Percentiles rank a stretch among this genome's conserved stretches.
phyloP scores from a whole-genome alignment of 805 yeast species.

The Candida schatavii region DNA sequence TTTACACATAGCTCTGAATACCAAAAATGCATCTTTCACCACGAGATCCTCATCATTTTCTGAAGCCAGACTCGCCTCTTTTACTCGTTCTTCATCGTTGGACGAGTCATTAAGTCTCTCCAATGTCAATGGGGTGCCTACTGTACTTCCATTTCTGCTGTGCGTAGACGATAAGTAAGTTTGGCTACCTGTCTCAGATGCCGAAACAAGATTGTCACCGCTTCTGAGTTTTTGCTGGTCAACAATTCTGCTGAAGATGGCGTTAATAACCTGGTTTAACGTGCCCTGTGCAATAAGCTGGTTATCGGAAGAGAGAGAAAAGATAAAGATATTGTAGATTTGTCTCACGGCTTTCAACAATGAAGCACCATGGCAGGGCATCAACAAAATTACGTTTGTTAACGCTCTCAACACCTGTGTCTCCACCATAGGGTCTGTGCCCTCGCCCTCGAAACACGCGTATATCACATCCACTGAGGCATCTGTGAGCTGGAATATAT shows the following conservation, averaged over 20 bases:
- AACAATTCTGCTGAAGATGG: conserved; percentile 69
- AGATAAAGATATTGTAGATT: conserved; percentile 86
- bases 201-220: background rate
- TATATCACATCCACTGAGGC: conserved; percentile 83
- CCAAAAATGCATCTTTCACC: conserved; percentile 87
- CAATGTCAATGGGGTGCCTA: conserved; percentile 32
- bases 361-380: conserved; percentile 88
- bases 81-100: conserved; percentile 50
- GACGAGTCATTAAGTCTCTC: conserved; percentile 51
- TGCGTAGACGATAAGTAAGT: too few relatives aligned
- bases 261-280: conserved; percentile 82
- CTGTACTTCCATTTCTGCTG: background rate
- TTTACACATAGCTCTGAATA: conserved; percentile 93
- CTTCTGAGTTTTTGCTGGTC: conserved; percentile 13
- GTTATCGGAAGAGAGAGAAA: conserved; percentile 75
- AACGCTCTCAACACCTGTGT: conserved; percentile 90
- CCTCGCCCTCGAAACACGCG: conserved; percentile 86
- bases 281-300: conserved; percentile 96
- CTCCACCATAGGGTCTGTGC: conserved; percentile 85
- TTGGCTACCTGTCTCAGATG: background rate
- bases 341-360: conserved; percentile 88
- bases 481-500: conserved; percentile 63
- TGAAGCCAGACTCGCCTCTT: conserved; percentile 42
- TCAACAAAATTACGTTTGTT: conserved; percentile 79
- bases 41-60: conserved; percentile 63